Percentiles rank a stretch among this genome's conserved stretches.
Evolutionary conservation across 2,329 filamentous ascomycete genomes (phyloP).

Genomic region (Ceratocystiopsis minuta): DNA sequence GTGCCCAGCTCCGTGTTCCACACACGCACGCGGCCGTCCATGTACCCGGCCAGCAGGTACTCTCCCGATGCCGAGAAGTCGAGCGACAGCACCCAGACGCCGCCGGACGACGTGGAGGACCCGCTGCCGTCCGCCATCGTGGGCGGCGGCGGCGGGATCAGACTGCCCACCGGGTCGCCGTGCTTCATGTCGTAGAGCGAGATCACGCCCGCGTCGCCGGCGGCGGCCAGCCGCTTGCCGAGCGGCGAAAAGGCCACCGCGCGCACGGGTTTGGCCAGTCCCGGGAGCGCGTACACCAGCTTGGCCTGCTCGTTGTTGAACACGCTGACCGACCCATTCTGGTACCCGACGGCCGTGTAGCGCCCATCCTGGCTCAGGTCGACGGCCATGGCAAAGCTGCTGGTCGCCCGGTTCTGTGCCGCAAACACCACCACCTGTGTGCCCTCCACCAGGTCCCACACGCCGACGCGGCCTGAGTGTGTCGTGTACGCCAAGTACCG

Average conservation of each 20-base stretch:
- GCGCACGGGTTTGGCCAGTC: constrained; percentile 73
- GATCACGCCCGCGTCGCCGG: constrained; percentile 76
- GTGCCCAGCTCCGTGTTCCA: constrained; percentile 74
- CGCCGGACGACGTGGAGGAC: constrained; percentile 23
- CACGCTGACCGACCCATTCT: constrained; percentile 80
- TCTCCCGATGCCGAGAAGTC: constrained; percentile 92
- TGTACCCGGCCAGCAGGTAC: constrained; percentile 70
- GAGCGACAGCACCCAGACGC: constrained; percentile 72
- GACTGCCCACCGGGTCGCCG: constrained; percentile 78
- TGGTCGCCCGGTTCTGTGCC: constrained; percentile 39
- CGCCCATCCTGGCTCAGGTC: constrained; percentile 65
- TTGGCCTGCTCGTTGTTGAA: constrained; percentile 85
- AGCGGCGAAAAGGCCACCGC: constrained; percentile 76
- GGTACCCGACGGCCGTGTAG: constrained; percentile 80
- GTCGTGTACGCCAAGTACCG: constrained; percentile 73
- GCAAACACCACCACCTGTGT: constrained; percentile 44
- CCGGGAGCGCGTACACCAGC: constrained; percentile 70
- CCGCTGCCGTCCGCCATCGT: constrained; percentile 30
- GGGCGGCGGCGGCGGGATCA: constrained; percentile 29
- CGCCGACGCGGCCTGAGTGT: constrained; percentile 71
- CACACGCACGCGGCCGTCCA: constrained; percentile 89
- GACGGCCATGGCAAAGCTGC: constrained; percentile 73
- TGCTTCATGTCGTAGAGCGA: constrained; percentile 82
- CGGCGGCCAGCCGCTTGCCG: constrained; percentile 69
- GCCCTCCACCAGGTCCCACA: constrained; percentile 53